Evolutionary conservation across 306 rosid species (phyloP).

Genomic region (Vigna reflexopilosa): DNA sequence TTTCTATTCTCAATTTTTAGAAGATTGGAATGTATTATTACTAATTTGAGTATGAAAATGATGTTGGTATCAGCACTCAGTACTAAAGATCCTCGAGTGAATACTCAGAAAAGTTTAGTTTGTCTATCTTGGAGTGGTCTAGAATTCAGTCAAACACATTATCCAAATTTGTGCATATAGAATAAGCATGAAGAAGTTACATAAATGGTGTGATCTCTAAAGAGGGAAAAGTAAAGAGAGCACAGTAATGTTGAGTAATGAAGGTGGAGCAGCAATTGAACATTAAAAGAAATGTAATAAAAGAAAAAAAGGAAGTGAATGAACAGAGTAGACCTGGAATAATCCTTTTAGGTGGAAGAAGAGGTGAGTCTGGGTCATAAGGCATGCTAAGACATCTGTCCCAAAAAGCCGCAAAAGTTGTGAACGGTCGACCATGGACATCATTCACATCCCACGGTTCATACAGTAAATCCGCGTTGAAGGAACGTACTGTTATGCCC

Average conservation of each 20-base stretch:
- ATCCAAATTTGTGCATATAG: too few relatives aligned
- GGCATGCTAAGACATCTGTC: conserved; percentile 92
- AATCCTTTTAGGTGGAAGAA: conserved; percentile 88
- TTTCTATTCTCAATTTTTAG: too few relatives aligned
- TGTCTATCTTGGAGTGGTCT: too few relatives aligned
- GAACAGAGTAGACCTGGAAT: conserved; percentile 64
- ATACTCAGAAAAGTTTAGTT: too few relatives aligned
- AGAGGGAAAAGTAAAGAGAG: too few relatives aligned
- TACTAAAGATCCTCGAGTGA: neutral
- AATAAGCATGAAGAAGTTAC: too few relatives aligned
- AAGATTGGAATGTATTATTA: too few relatives aligned
- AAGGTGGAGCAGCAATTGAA: neutral
- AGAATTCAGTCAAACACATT: too few relatives aligned
- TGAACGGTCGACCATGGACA: conserved; percentile 72
- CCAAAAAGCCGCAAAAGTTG: conserved; percentile 83
- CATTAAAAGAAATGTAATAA: neutral
- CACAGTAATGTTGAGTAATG: neutral
- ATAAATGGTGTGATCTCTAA: too few relatives aligned
- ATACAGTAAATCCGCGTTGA: conserved; percentile 84
- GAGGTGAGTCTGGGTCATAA: conserved; percentile 88
- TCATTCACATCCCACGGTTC: conserved; percentile 96
- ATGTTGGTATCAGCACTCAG: too few relatives aligned
- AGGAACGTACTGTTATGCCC: conserved; percentile 80
- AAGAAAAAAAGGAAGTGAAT: conserved; percentile 7
- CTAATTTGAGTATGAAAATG: too few relatives aligned